A percentile compares a stretch with the other conserved stretches of the same genome.
Evolutionary conservation across 179 eudicot species (phyloP).

Genomic region (Sideroxylon spinosum): DNA sequence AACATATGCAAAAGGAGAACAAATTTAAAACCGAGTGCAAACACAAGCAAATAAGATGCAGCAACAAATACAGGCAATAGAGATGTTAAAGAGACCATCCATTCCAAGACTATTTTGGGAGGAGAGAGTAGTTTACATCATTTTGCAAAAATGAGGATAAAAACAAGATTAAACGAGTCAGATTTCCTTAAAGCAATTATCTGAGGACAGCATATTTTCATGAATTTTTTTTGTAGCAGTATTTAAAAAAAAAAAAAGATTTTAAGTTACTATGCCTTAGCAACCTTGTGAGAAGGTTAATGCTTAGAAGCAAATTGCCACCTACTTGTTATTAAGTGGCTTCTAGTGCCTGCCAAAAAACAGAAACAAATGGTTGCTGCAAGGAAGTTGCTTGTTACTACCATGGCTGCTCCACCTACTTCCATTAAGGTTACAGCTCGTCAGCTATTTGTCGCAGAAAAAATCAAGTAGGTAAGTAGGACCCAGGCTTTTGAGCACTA

Average conservation of each 20-base stretch:
- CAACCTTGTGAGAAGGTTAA: neutral
- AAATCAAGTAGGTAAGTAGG: too few relatives aligned
- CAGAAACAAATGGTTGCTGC: too few relatives aligned
- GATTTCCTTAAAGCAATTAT: neutral
- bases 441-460: too few relatives aligned
- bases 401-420: neutral
- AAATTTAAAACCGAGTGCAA: neutral
- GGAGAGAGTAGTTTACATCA: neutral
- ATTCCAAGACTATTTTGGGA: neutral
- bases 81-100: neutral
- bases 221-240: neutral
- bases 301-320: neutral
- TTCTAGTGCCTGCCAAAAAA: too few relatives aligned
- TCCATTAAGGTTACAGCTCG: neutral
- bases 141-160: neutral
- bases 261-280: conserved; percentile 2
- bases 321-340: too few relatives aligned
- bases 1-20: neutral
- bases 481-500: too few relatives aligned
- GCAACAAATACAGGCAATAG: neutral
- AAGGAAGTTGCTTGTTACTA: too few relatives aligned
- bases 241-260: too few relatives aligned
- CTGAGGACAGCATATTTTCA: neutral
- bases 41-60: neutral
- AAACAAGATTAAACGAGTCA: neutral